phyloP scores from a whole-genome alignment of 2,329 filamentous ascomycete species.

The Arachnopeziza araneosa region DNA sequence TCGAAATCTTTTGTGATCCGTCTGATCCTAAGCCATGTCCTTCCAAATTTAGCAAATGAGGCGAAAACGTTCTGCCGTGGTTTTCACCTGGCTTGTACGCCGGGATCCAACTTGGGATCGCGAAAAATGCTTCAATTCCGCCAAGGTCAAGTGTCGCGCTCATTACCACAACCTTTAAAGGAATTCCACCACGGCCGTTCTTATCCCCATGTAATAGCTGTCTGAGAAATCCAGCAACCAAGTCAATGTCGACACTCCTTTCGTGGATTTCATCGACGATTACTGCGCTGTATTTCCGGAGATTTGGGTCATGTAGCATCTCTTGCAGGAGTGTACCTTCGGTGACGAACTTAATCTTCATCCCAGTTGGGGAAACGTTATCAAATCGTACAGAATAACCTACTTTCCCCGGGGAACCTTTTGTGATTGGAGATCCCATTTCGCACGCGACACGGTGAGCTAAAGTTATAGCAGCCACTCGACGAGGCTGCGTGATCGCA shows the following conservation, averaged over 20 bases:
- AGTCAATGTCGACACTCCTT: constrained; percentile 87
- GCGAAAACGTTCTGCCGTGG: constrained; percentile 19
- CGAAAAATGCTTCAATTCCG: constrained; percentile 70
- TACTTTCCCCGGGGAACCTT: constrained; percentile 49
- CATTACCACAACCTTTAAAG: constrained; percentile 90
- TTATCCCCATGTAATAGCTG: constrained; percentile 62
- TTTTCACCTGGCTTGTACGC: constrained; percentile 29
- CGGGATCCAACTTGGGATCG: constrained; percentile 21
- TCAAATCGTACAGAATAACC: constrained; percentile 97
- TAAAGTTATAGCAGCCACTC: constrained; percentile 88
- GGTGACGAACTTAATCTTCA: constrained; percentile 86
- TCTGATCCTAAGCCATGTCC: constrained; percentile 2
- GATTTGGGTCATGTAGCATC: constrained; percentile 75
- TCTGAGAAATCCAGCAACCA: constrained; percentile 83
- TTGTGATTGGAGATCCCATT: constrained; percentile 60
- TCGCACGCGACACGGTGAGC: constrained; percentile 85
- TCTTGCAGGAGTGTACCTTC: constrained; percentile 97
- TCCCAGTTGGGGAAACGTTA: constrained; percentile 73
- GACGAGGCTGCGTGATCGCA: constrained; percentile 88
- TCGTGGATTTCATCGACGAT: constrained; percentile 98
- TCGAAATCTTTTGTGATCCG: constrained; percentile 12
- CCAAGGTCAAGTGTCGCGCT: constrained; percentile 92
- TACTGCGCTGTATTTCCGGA: constrained; percentile 82
- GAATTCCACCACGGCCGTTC: constrained; percentile 61
- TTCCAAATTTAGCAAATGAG: constrained; percentile 19